Conservation (phyloP, 2,329 filamentous ascomycete species). For the Metarhizium sp. region DNA sequence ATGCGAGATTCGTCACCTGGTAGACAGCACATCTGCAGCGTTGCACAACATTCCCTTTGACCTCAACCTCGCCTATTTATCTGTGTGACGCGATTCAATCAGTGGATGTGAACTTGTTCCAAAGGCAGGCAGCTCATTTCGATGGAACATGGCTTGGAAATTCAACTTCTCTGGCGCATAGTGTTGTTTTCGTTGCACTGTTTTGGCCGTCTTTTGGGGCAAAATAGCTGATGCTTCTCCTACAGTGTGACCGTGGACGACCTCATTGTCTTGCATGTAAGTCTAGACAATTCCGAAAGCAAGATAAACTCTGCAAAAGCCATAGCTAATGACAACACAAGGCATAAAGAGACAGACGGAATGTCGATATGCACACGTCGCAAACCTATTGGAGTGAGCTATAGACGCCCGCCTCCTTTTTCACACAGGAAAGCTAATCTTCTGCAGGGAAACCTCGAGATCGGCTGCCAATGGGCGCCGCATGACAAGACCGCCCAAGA, state of each 20-base stretch:
- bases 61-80: not conserved
- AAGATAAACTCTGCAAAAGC: conserved; percentile 2
- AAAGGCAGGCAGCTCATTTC: no score
- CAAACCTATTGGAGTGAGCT: conserved; percentile 65
- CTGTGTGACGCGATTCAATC: not conserved
- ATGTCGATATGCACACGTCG: conserved; percentile 67
- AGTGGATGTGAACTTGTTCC: not conserved
- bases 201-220: not conserved
- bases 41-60: conserved; percentile 4
- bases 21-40: not conserved
- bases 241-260: conserved; percentile 63
- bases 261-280: conserved; percentile 59
- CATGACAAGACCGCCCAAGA: conserved; percentile 49
- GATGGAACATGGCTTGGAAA: no score
- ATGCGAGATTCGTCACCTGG: not conserved
- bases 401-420: not conserved
- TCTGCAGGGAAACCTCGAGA: conserved; percentile 45
- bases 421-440: conserved; percentile 4
- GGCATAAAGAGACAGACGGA: conserved; percentile 69
- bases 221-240: not conserved
- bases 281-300: conserved; percentile 12
- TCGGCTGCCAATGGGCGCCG: conserved; percentile 42
- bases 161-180: no score
- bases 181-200: no score
- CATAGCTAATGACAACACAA: conserved; percentile 23